Base-by-base conservation (phyloP, 257 asterid genomes). In the Solanum piurae region DNA sequence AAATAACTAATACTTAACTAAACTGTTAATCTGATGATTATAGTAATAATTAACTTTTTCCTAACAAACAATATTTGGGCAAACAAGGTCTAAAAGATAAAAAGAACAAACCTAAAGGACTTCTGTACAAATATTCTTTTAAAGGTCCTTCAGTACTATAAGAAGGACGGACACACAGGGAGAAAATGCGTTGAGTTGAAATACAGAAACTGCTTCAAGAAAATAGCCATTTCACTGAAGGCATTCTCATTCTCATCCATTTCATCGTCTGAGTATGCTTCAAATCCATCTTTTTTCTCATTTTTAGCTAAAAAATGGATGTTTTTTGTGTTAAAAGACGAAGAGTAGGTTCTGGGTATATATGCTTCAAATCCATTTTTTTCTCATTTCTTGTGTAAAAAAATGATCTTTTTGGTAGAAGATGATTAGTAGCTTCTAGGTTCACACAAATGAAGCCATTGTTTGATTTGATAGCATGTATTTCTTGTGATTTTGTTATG, bases 241-340 rank as follows among this genome's bases (percentile, higher is more conserved):
- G 85, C 83, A 86, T 87, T 20, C 75, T 60, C 55, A 49, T 86
- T 86, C 69, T 83, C 74, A 27, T 31, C 29, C 29, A 29, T 29
- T 29, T 29, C 29, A 29, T 29, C 29, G 29, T 29, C 86, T 29
- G 38, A 89, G 90, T 89, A 87, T 25, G 82, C 80, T 87, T 75
- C 40, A 11, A 76, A 49, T 73, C 89, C 58, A 18, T n/a, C 11
- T 86, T 83, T 75, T 72, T 9, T 25, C 49, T 10, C 49, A 7
- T 68, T 29, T 72, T 86, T 36, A 79, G 6, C 18, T n/a, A n/a
- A 44, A 44, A 12, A 44, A 49, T 12, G 12, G 21, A 49, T 49
- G 7, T 49, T 49, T 49, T 49, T 5, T 49, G 58, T 49, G 58
- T 49, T 49, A 14, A 6, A 49, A 14, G 60, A 49, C 14, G 9